Conservation (phyloP, 352 stramenopile species). For the Globisporangium nodosum region DNA sequence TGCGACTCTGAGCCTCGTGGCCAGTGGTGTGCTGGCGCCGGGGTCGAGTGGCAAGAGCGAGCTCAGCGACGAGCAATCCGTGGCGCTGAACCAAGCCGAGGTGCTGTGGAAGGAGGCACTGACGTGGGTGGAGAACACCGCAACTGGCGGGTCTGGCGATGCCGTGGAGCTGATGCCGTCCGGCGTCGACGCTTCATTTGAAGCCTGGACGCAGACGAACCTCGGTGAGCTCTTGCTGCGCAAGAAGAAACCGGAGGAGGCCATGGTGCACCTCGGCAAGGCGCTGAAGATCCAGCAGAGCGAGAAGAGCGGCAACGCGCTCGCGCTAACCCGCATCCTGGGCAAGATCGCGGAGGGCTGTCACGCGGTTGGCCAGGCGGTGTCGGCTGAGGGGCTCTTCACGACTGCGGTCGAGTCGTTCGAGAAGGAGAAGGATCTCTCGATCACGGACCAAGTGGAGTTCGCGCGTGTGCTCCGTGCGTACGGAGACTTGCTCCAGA, state of each 20-base stretch:
- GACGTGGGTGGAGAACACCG: slow-evolving; percentile 45
- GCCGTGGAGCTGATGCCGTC: slow-evolving; percentile 42
- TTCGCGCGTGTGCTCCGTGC: slow-evolving; percentile 56
- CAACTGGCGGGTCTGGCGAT: slow-evolving; percentile 14
- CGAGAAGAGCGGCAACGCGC: slow-evolving; percentile 37
- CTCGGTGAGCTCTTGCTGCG: slow-evolving; percentile 58
- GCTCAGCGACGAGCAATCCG: slow-evolving; percentile 30
- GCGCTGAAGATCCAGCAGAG: slow-evolving; percentile 54
- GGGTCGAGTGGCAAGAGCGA: slow-evolving; percentile 21
- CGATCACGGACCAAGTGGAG: slow-evolving; percentile 51
- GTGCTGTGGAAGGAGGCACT: slow-evolving; percentile 66
- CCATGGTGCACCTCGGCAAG: slow-evolving; percentile 65
- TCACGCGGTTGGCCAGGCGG: slow-evolving; percentile 54
- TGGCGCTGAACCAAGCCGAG: slow-evolving; percentile 60
- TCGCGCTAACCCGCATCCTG: slow-evolving; percentile 61
- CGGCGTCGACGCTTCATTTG: slow-evolving; percentile 51
- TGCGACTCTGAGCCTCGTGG: slow-evolving; percentile 45
- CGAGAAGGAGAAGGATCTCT: slow-evolving; percentile 51
- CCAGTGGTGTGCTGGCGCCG: slow-evolving; percentile 28
- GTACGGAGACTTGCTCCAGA: slow-evolving; percentile 46
- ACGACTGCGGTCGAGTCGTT: slow-evolving; percentile 64
- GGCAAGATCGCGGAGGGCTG: slow-evolving; percentile 61
- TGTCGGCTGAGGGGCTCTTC: slow-evolving; percentile 68
- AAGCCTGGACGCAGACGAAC: slow-evolving; percentile 67
- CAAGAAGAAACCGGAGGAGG: slow-evolving; percentile 53